These are phyloP conservation scores for Aspergillus sergii DNA, from an alignment of 2,329 filamentous ascomycete species.

Conservation along the genomic window DNA sequence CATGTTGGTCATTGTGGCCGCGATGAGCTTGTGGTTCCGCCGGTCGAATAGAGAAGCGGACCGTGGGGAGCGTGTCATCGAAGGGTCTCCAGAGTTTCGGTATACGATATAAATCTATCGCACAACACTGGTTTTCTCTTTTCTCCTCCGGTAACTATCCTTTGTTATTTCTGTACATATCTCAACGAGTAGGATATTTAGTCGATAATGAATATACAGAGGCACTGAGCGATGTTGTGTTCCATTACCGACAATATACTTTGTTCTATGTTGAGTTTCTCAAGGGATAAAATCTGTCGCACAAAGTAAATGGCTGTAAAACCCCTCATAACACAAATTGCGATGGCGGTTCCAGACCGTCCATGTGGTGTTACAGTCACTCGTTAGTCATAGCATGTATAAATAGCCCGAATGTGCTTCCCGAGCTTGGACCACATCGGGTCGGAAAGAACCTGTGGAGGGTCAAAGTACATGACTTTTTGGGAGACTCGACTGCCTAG, in stretches of 20 bases:
- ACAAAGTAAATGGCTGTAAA: neutral
- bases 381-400: neutral
- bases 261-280: neutral
- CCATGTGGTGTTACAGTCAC: neutral
- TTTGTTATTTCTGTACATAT: neutral
- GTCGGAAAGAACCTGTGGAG: neutral
- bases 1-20: slow-evolving; percentile 32
- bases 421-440: neutral
- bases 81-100: slow-evolving; percentile 39
- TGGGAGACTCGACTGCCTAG: neutral
- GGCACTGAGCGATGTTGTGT: neutral
- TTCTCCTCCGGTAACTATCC: neutral
- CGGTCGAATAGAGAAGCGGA: slow-evolving; percentile 35
- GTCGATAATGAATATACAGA: neutral
- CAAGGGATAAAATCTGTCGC: neutral
- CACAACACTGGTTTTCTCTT: neutral
- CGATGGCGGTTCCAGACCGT: neutral
- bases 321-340: neutral
- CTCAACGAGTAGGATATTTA: neutral
- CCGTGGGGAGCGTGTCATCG: slow-evolving; percentile 37
- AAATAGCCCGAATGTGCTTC: neutral
- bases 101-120: slow-evolving; percentile 30
- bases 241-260: neutral
- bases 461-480: neutral
- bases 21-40: slow-evolving; percentile 36